Evolutionary conservation across 2,329 filamentous ascomycete species (phyloP), one percentile per base, ranked within the genome.

Genomic region (Fusarium kyushuense): DNA sequence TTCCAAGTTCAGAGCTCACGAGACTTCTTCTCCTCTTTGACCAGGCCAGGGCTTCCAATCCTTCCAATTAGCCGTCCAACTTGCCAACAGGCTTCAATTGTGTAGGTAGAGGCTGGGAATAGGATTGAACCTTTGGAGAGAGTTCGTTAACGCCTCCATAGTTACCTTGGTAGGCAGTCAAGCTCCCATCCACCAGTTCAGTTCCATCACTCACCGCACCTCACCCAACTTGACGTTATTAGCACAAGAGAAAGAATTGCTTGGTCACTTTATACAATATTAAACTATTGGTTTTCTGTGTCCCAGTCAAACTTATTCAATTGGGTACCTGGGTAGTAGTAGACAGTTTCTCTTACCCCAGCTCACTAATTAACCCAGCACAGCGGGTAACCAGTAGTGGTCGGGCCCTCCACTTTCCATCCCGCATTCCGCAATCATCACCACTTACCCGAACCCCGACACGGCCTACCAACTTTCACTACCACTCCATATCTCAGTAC

Each of bases 371-470:
- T 30, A 65, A 51, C 49, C 29, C 43, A 23, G 43, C 29, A 14
- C 14, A 47, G 36, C 25, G 36, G 19, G 19, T 42, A 43, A 11
- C 38, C 45, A 42, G 36, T 54, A 54, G 27, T 47, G 25, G 35
- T 42, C 16, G 53, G 56, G 51, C 64, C 66, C 67, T 70, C 67
- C 67, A 70, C 67, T 71, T 68, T 67, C 64, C 47, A 70, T 70
- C 67, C 67, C 67, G 67, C 61, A 69, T 65, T 61, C 53, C 42
- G 35, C 64, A 69, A 69, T 63, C 67, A 69, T 71, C 67, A 70
- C 67, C 59, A 64, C 51, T 32, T 47, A 53, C 5, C 47, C 47
- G 33, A 51, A 51, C 33, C 47, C 47, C 47, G 33, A 49, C 25
- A 23, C 17, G 36, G 48, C 36, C 30, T 25, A 33, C 54, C 63